Evolutionary conservation across 2,329 filamentous ascomycete species (phyloP).

Genomic region (Apiospora rasikravindrae): DNA sequence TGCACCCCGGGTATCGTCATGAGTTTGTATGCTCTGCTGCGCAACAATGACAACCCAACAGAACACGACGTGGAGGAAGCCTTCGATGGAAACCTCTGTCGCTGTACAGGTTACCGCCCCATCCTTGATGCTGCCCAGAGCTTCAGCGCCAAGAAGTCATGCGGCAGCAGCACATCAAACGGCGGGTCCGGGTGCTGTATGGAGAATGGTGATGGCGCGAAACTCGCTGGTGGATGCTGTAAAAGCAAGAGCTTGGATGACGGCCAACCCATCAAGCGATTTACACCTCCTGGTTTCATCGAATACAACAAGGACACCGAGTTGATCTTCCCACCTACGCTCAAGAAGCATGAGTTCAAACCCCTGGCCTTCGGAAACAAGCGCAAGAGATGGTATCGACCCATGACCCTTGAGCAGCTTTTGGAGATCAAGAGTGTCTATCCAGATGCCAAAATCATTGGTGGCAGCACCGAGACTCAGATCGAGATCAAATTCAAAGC

Average conservation of each 20-base stretch:
- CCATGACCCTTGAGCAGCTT: constrained; percentile 83
- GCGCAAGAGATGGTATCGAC: constrained; percentile 90
- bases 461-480: constrained; percentile 94
- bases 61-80: constrained; percentile 91
- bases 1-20: constrained; percentile 98
- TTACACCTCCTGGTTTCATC: constrained; percentile 89
- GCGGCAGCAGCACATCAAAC: constrained; percentile 55
- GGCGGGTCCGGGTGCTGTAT: constrained; percentile 72
- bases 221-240: constrained; percentile 66
- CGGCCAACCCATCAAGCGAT: constrained; percentile 65
- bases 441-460: constrained; percentile 90
- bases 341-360: constrained; percentile 82
- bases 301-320: constrained; percentile 93
- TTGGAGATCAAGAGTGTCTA: constrained; percentile 88
- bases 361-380: constrained; percentile 93
- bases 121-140: constrained; percentile 94
- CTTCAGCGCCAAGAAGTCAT: constrained; percentile 65
- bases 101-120: constrained; percentile 93
- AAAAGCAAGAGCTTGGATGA: constrained; percentile 62
- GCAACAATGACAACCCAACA: constrained; percentile 79
- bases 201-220: constrained; percentile 58
- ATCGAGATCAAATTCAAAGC: constrained; percentile 99
- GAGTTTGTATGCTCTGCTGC: constrained; percentile 90
- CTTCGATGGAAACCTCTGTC: constrained; percentile 94
- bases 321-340: constrained; percentile 87